Conservation (phyloP, 2,329 filamentous ascomycete genomes). For the Pseudogymnoascus sp. region DNA sequence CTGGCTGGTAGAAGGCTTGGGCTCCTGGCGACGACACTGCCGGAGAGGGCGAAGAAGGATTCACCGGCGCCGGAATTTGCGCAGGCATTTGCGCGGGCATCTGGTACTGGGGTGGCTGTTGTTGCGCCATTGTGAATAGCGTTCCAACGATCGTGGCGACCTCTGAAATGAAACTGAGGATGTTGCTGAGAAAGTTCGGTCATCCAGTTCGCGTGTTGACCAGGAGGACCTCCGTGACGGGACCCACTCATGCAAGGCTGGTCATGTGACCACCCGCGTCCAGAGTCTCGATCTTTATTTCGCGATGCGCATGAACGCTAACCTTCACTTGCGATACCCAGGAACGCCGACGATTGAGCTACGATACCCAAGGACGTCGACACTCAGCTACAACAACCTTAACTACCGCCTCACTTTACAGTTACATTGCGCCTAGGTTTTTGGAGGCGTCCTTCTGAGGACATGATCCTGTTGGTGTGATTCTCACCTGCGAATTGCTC, state of each 20-base stretch:
- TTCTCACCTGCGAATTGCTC: slow-evolving; percentile 1
- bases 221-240: not conserved
- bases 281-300: slow-evolving; percentile 1
- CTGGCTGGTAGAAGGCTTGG: slow-evolving; percentile 52
- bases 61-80: slow-evolving; percentile 37
- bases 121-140: slow-evolving; percentile 28
- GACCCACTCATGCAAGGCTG: slow-evolving; percentile 3
- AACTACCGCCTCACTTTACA: not conserved
- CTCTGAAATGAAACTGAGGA: not conserved
- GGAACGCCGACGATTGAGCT: no score
- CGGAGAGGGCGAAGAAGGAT: slow-evolving; percentile 55
- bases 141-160: slow-evolving; percentile 9
- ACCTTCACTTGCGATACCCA: no score
- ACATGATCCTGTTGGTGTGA: not conserved
- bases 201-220: not conserved
- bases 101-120: slow-evolving; percentile 26
- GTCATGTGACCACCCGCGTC: no score
- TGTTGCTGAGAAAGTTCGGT: not conserved
- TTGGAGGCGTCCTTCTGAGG: not conserved
- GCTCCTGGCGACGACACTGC: slow-evolving; percentile 54
- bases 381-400: not conserved
- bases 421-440: not conserved
- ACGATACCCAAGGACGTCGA: not conserved
- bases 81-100: slow-evolving; percentile 9
- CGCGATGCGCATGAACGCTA: not conserved